These are phyloP conservation scores for Ascochyta koolunga DNA, from an alignment of 2,329 filamentous ascomycete species.

Conservation along the genomic window DNA sequence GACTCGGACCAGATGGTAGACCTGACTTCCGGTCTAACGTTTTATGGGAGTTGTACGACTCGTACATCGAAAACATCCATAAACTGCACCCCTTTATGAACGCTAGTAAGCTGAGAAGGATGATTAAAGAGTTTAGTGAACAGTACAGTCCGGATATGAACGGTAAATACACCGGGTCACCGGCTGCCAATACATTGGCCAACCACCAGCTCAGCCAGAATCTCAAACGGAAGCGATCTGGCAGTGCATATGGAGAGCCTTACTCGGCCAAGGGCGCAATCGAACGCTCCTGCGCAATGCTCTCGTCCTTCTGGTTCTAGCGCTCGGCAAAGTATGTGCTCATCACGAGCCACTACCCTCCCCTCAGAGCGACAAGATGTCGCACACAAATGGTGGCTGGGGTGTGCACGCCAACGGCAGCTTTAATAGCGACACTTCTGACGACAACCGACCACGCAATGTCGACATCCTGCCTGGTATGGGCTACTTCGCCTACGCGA, in stretches of 20 bases:
- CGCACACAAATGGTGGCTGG: constrained; percentile 24
- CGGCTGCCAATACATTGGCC: constrained; percentile 23
- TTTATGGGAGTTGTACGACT: constrained; percentile 58
- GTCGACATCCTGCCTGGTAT: constrained; percentile 87
- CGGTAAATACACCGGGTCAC: constrained; percentile 28
- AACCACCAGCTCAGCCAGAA: constrained; percentile 31
- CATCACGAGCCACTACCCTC: constrained; percentile 58
- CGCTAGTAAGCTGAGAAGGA: constrained; percentile 56
- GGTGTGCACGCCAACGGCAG: constrained; percentile 44
- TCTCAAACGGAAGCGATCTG: constrained; percentile 45
- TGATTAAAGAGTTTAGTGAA: constrained; percentile 57
- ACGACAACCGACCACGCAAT: constrained; percentile 59
- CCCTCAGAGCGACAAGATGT: constrained; percentile 58
- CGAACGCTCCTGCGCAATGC: constrained; percentile 64
- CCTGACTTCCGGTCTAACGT: constrained; percentile 61
- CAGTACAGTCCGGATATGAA: constrained; percentile 43
- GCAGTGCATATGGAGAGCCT: constrained; percentile 33
- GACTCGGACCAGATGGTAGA: constrained; percentile 59
- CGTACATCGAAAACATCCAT: constrained; percentile 66
- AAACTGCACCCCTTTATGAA: constrained; percentile 69
- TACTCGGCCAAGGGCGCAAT: constrained; percentile 31
- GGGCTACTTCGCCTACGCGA: constrained; percentile 86
- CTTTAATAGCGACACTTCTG: constrained; percentile 34
- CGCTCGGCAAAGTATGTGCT: constrained; percentile 81
- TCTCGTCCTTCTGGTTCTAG: constrained; percentile 80